Percentiles rank a stretch among this genome's conserved stretches.
Evolutionary conservation across 106 monocot genomes (phyloP).

Genomic region (Cymbidium sinense): DNA sequence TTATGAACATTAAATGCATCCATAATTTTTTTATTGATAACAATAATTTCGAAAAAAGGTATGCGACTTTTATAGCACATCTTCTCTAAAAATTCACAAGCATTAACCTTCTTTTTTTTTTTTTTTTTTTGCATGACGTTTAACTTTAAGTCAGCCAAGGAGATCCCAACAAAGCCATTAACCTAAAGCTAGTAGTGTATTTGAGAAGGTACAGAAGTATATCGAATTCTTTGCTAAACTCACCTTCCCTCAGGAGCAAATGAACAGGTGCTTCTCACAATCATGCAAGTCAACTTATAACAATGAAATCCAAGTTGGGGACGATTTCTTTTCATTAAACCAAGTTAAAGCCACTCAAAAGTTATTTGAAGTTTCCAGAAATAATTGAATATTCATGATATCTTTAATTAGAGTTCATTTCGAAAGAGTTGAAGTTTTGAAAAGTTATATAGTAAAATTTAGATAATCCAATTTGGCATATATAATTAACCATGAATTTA

Average conservation of each 20-base stretch:
- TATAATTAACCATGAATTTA: not conserved
- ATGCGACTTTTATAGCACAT: too few species aligned
- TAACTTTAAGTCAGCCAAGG: not conserved
- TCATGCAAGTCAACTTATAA: not conserved
- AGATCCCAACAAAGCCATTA: not conserved
- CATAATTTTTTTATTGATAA: too few species aligned
- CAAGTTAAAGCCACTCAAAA: not conserved
- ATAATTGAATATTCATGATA: not conserved
- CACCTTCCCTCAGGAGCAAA: not conserved
- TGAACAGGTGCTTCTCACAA: not conserved
- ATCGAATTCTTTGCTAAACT: not conserved
- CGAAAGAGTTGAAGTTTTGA: not conserved
- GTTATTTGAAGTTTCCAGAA: not conserved
- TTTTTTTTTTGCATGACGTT: too few species aligned
- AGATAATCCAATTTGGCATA: not conserved
- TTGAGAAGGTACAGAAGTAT: not conserved
- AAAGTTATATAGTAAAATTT: not conserved
- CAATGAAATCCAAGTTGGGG: not conserved
- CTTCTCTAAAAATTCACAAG: too few species aligned
- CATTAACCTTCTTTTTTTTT: too few species aligned
- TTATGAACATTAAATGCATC: too few species aligned
- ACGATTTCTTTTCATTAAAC: not conserved
- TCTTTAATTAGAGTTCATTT: not conserved
- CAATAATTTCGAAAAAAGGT: too few species aligned
- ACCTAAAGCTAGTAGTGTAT: not conserved